Conservation (phyloP, 2,329 filamentous ascomycete species). For the Ceratocystis destructans region DNA sequence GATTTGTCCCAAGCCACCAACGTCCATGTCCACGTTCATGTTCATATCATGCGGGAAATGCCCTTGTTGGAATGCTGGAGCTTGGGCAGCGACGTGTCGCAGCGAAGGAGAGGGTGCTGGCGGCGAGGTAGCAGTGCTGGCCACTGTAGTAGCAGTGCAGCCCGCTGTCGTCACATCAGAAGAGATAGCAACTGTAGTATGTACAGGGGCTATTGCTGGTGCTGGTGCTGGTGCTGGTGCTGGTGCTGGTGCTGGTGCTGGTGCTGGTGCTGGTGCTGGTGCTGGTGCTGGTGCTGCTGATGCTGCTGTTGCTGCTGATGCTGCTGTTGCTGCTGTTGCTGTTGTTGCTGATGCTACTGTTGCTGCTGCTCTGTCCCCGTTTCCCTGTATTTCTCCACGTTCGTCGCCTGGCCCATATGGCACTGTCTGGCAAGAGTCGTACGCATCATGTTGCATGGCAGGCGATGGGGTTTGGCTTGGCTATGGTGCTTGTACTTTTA, state of each 20-base stretch:
- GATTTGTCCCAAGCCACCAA: background rate
- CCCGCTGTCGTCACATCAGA: too few relatives aligned
- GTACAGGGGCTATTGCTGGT: background rate
- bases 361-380: background rate
- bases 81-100: background rate
- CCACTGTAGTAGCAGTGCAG: too few relatives aligned
- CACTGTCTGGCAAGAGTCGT: background rate
- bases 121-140: background rate
- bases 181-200: too few relatives aligned
- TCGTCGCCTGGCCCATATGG: background rate
- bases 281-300: background rate
- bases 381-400: background rate
- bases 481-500: background rate
- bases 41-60: background rate
- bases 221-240: background rate
- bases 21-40: background rate
- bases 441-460: background rate
- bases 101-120: background rate
- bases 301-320: background rate
- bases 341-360: background rate
- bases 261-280: background rate
- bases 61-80: constrained; percentile 4
- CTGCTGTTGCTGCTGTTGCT: background rate
- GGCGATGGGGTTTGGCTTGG: background rate
- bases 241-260: background rate